Base-by-base conservation (phyloP, 192 early-diverging fungal genomes). In the Chytriomyces confervae region DNA sequence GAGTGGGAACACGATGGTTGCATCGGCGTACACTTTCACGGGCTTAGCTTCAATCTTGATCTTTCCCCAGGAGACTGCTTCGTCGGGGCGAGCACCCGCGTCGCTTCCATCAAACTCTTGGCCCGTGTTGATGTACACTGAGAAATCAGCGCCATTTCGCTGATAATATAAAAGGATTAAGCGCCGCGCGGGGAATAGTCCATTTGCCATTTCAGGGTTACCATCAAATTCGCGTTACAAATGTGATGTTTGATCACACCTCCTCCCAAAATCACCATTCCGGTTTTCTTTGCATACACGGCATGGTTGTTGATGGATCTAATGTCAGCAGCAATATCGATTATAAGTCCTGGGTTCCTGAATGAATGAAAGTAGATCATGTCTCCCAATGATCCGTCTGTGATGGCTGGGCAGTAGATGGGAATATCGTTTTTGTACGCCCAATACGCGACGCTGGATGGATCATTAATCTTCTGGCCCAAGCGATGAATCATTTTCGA, bases 281-380 rank as follows among this genome's bases (percentile, higher is more conserved):
- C 98, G 1, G 97, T 96, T 86, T 96, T 96, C 76, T 95, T 95
- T 29, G 97, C 96, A 88, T 91, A 96, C 0, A 98, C 96, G 0
- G 98, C 96, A 75, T 95, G 89, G 79, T 93, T 90, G 84, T 99
- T 99, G 81, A 99, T 91, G 8, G 86, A 88, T 8, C 93, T 89
- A 68, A 99, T 98, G 77, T 99, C 98, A 10, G 88, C 84, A 6
- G 92, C 96, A 77, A 99, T 88, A 78, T 99, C 98, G 57, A 99
- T 87, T 29, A 98, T 88, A 50, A 99, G 85, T 0, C 96, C 96
- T 5, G 98, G 98, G 80, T 90, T 97, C 79, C 91, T 93, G 88
- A 91, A 99, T 18, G 95, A 94, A 86, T 99, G 98, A 79, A 99
- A 98, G 82, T 98, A 99, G 75, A 99, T 93, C 98, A 99, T 98